Evolutionary conservation across 345 rosid species (phyloP), one percentile per base, ranked within the genome.

Genomic region (Jatropha curcas): DNA sequence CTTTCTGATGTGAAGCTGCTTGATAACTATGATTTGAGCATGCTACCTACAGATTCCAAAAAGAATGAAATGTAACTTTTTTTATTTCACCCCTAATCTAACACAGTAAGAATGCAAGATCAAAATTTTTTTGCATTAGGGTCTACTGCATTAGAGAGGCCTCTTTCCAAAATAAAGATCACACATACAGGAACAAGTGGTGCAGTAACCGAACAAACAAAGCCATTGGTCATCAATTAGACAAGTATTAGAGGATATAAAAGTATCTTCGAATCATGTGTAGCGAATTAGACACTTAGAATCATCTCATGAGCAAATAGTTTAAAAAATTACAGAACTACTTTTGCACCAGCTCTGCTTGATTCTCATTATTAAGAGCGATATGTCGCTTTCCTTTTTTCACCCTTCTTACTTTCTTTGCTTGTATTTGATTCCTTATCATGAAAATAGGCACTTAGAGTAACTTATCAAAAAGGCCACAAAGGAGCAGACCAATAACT

Each of bases 221-320:
- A 41, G 45, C 14, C 20, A 61, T 33, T 61, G 65, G 46, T 64
- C 52, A 60, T 27, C 68, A n/a, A n/a, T n/a, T n/a, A n/a, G n/a
- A n/a, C n/a, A 28, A 3, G 57, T 48, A 1, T 9, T n/a, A n/a
- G 17, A 48, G 53, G 53, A 48, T 16, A 48, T 4, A 17, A 1
- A 48, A 16, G 22, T 17, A 48, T 16, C 53, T 48, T 17, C 6
- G 20, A 48, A 48, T 48, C 53, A 48, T 19, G n/a, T n/a, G n/a
- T n/a, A n/a, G n/a, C n/a, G n/a, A n/a, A n/a, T n/a, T n/a, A n/a
- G n/a, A n/a, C n/a, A n/a, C n/a, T n/a, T n/a, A n/a, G n/a, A n/a
- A n/a, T n/a, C n/a, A n/a, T n/a, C n/a, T n/a, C n/a, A n/a, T 59
- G 37, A 31, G 8, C 12, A 19, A 20, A 59, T 31, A 2, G 39